A percentile compares a stretch with the other conserved stretches of the same genome.
Evolutionary conservation across 495 filamentous ascomycete species (phyloP).

Genomic region (Talaromyces liani): DNA sequence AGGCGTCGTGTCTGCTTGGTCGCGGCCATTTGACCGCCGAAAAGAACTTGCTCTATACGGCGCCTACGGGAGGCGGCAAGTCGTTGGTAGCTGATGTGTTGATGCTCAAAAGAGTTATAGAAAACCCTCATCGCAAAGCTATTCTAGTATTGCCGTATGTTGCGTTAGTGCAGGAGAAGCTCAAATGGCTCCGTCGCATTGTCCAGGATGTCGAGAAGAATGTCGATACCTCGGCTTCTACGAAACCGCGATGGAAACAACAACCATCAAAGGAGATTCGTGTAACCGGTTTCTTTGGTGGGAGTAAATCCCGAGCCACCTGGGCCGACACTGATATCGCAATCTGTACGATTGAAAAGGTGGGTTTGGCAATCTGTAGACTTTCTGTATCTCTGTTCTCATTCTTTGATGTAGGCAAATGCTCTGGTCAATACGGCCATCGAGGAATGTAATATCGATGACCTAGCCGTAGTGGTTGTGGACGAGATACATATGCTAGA

Average conservation of each 20-base stretch:
- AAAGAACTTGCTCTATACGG: constrained; percentile 71
- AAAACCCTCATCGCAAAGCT: constrained; percentile 58
- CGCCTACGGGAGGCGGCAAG: constrained; percentile 80
- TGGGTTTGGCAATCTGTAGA: constrained; percentile 19
- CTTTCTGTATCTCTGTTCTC: neutral
- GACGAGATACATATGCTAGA: constrained; percentile 82
- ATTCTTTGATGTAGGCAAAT: constrained; percentile 53
- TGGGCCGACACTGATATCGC: constrained; percentile 77
- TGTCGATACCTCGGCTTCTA: constrained; percentile 17
- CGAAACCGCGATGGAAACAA: constrained; percentile 26
- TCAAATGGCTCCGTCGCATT: constrained; percentile 65
- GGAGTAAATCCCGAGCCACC: constrained; percentile 53
- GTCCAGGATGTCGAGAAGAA: constrained; percentile 54
- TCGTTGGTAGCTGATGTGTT: constrained; percentile 70
- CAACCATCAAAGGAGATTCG: constrained; percentile 38
- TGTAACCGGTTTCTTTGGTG: constrained; percentile 70
- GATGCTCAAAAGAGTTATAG: constrained; percentile 65
- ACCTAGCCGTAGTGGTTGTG: constrained; percentile 61
- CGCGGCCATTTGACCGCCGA: constrained; percentile 59
- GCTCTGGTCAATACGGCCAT: constrained; percentile 69
- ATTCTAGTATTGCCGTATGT: constrained; percentile 77
- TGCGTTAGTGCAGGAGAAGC: constrained; percentile 76
- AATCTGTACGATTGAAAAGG: constrained; percentile 82
- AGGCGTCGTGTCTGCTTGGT: constrained; percentile 67
- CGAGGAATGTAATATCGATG: constrained; percentile 59